Base-by-base conservation (phyloP, 257 asterid species). In the Galeopsis tetrahit region DNA sequence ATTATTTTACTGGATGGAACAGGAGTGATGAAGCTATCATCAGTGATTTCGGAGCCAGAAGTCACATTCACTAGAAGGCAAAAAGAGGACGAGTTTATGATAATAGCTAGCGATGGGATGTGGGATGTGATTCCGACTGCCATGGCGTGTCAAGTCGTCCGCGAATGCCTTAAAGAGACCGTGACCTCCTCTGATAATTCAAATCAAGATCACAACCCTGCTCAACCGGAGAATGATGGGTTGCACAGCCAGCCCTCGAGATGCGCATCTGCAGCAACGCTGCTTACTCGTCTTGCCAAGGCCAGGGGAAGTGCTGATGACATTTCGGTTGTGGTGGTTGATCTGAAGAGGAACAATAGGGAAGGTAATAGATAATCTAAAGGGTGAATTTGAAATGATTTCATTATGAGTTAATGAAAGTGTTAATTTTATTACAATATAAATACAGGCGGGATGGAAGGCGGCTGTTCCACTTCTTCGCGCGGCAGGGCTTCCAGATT, bases 1-100 rank as follows among this genome's bases (percentile, higher is more conserved):
- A 21, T 21, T 21, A 21, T 21, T 21, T 21, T 21, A 21, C 28
- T 21, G 28, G 28, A 21, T 51, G n/a, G 0, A 14, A 36, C 78
- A 82, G 90, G 90, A 33, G 38, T 85, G 71, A 39, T 14, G 85
- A 7, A 87, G 85, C 1, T 21, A 36, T 90, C 93, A 1, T 76
- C 57, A 10, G 88, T 87, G 71, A 83, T 78, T 31, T 80, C 90
- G 0, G 88, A 85, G 28, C 90, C 93, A 1, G 93, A 85, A 0
- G 89, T 87, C 15, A 83, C 84, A 0, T 40, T 85, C 65, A 82
- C 83, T 0, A 77, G 70, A 8, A 77, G 93, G 53, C 56, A 69
- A 0, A 48, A 2, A 0, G 86, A 64, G 3, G 90, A 87, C 9
- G 87, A 85, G 72, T 87, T 87, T 13, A 31, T 87, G 10, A 78